Evolutionary conservation across 2,329 filamentous ascomycete species (phyloP), one percentile per base, ranked within the genome.

Genomic region (Coniochaeta hoffmannii): DNA sequence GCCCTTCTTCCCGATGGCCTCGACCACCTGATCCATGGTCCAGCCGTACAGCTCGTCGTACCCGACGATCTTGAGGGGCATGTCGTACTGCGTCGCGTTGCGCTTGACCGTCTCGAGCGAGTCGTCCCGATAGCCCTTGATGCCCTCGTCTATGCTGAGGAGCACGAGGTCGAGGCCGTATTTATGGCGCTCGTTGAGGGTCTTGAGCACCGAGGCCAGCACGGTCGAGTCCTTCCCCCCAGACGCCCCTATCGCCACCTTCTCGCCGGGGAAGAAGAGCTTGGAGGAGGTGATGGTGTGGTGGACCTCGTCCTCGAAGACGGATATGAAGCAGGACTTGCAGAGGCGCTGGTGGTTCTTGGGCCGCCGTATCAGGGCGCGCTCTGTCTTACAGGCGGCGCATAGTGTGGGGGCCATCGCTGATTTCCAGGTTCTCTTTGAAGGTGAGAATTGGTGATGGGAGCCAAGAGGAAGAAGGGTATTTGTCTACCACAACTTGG

Each of bases 1-100:
- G 30, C 93, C 92, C 71, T 97, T 97, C 75, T 97, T 97, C 14
- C 94, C 94, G 53, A 99, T 89, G 50, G 93, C 90, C 65, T 92
- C 89, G 4, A 99, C 95, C 10, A 99, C 94, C 67, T 97, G 90
- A 66, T 99, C 94, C 94, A 99, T 99, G 1, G 92, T 97, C 94
- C 94, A 99, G 9, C 93, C 94, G 69, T 99, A 99, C 10, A 99
- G 77, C 65, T 97, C 89, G 54, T 87, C 87, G 65, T 99, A 99
- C 52, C 93, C 91, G 52, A 99, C 84, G 55, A 99, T 96, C 63
- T 90, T 89, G 51, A 99, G 75, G 0, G 89, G 85, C 87, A 99
- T 95, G 1, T 87, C 85, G 72, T 97, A 97, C 70, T 97, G 91
- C 12, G 82, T 70, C 0, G 92, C 89, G 70, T 99, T 97, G 57